Conservation (phyloP, 306 rosid species). For the Rosa chinensis region DNA sequence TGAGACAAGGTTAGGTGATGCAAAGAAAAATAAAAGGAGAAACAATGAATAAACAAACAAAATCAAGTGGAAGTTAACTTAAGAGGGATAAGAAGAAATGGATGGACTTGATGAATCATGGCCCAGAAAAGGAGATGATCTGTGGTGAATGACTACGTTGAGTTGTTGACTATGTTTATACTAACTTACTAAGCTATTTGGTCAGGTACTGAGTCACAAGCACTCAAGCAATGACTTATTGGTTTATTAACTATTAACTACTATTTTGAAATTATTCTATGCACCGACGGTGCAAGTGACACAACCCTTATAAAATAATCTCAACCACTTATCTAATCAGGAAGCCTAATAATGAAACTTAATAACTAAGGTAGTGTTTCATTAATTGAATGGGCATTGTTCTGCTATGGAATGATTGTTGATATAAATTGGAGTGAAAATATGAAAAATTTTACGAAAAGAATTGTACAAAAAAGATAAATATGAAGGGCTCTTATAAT, state of each 20-base stretch:
- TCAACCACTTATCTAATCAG: no score
- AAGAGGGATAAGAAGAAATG: neutral
- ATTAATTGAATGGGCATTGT: neutral
- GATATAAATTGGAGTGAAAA: no score
- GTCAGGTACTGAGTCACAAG: neutral
- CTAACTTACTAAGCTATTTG: neutral
- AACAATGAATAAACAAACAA: neutral
- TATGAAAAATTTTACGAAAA: no score
- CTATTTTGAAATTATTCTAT: no score
- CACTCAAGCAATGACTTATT: neutral
- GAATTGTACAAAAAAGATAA: no score
- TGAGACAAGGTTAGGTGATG: neutral
- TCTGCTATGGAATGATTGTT: no score
- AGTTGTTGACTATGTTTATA: neutral
- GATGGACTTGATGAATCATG: neutral
- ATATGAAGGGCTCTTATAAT: no score
- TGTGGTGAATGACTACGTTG: neutral
- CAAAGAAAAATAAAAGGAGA: neutral
- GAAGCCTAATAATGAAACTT: neutral
- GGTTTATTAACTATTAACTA: neutral
- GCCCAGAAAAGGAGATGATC: neutral
- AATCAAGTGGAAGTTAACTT: neutral
- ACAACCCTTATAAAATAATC: no score
- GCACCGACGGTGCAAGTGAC: no score
- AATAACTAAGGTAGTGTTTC: neutral